Evolutionary conservation across 1,139 yeast genomes (phyloP).

Genomic region (Blastobotrys proliferans): DNA sequence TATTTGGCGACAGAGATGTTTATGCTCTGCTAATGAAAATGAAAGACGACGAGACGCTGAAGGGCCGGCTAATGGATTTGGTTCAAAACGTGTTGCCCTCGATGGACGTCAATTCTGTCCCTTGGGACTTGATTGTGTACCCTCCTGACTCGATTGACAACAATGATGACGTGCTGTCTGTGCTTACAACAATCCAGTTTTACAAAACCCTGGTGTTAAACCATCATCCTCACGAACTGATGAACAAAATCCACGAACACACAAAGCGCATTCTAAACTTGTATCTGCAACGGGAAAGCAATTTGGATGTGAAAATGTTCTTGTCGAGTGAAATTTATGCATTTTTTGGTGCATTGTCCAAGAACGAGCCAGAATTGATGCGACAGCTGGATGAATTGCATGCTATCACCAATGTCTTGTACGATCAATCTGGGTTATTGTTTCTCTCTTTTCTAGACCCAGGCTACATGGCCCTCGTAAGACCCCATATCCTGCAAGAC

Average conservation of each 20-base stretch:
- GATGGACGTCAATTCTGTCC: constrained; percentile 17
- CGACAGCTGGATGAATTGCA: constrained; percentile 21
- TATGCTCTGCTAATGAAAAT: constrained; percentile 7
- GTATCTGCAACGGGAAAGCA: constrained; percentile 15
- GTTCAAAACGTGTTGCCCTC: constrained; percentile 17
- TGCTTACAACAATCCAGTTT: constrained; percentile 23
- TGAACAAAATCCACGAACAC: constrained; percentile 15
- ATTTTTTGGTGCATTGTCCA: constrained; percentile 25
- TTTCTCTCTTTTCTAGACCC: constrained; percentile 22
- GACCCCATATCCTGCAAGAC: constrained; percentile 14
- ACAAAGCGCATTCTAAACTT: constrained; percentile 20
- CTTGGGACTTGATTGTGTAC: constrained; percentile 14
- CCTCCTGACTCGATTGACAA: constrained; percentile 2
- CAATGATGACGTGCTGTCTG: constrained; percentile 18
- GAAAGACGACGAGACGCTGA: constrained; percentile 15
- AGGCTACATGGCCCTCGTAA: constrained; percentile 18
- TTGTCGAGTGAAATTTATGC: constrained; percentile 22
- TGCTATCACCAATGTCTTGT: constrained; percentile 10
- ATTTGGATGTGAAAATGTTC: constrained; percentile 18
- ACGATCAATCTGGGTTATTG: constrained; percentile 9
- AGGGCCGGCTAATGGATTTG: constrained; percentile 21
- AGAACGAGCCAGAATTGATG: constrained; percentile 20
- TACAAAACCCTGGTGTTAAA: constrained; percentile 23
- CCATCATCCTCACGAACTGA: constrained; percentile 17
- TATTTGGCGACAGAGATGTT: constrained; percentile 22